Conservation (phyloP, 1,284 basidiomycete genomes). For the Rhodotorula sp. region DNA sequence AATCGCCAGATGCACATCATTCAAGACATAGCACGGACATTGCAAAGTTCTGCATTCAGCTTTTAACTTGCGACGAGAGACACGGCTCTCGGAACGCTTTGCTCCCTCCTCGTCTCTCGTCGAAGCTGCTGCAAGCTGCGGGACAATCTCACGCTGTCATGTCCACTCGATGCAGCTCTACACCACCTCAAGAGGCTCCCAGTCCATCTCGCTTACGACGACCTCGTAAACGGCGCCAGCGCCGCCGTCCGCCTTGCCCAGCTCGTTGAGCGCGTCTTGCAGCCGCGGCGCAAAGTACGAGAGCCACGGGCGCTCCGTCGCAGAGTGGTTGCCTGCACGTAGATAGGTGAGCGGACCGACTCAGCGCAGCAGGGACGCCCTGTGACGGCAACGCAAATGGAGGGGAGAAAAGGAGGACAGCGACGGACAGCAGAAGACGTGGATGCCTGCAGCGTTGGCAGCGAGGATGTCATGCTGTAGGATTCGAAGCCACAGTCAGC, state of each 20-base stretch:
- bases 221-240: constrained; percentile 24
- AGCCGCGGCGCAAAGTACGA: constrained; percentile 32
- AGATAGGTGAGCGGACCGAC: neutral
- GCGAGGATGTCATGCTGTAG: constrained; percentile 37
- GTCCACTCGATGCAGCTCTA: neutral
- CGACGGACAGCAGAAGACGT: constrained; percentile 35
- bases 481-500: neutral
- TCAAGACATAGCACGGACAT: too few species aligned
- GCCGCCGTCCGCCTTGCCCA: neutral
- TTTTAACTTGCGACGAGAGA: too few species aligned
- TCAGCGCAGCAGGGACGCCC: too few species aligned
- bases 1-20: too few species aligned
- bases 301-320: constrained; percentile 42
- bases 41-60: too few species aligned
- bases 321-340: constrained; percentile 37
- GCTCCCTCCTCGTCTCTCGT: neutral
- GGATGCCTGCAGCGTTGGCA: constrained; percentile 34
- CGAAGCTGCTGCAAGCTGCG: too few species aligned
- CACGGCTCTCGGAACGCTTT: too few species aligned
- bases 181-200: constrained; percentile 38
- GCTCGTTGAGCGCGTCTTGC: constrained; percentile 23
- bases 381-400: too few species aligned
- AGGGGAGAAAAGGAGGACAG: neutral
- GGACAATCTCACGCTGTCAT: too few species aligned
- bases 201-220: constrained; percentile 24